phyloP scores from a whole-genome alignment of 306 rosid genomes.

The Styphnolobium japonicum region DNA sequence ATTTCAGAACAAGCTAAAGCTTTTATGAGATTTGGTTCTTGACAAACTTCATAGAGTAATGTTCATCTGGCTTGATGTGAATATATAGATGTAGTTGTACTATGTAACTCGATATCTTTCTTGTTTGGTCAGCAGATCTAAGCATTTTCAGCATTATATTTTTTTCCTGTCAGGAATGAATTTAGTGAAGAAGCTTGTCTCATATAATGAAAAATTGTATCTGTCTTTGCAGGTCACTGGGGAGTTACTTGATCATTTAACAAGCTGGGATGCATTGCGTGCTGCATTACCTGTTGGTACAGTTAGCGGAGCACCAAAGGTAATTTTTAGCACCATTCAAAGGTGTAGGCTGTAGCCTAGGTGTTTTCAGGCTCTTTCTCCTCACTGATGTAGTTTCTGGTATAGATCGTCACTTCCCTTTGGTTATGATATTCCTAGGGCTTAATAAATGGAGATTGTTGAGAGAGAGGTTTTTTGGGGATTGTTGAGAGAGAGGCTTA shows the following conservation, averaged over 20 bases:
- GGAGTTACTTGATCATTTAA: conserved; percentile 68
- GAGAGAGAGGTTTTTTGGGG: neutral
- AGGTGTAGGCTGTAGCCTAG: neutral
- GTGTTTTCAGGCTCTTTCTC: neutral
- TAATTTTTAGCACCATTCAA: conserved; percentile 13
- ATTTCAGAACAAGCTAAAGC: no score
- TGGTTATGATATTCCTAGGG: neutral
- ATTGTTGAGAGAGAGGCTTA: no score
- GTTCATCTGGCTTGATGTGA: neutral
- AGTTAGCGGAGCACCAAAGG: conserved; percentile 99
- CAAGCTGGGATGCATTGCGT: conserved; percentile 91
- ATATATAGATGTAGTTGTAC: neutral
- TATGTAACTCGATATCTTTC: neutral
- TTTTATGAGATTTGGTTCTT: no score
- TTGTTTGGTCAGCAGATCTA: neutral
- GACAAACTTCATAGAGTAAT: neutral
- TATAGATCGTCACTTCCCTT: neutral
- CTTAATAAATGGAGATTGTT: neutral
- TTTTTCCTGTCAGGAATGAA: neutral
- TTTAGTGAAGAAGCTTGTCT: neutral
- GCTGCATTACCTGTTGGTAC: conserved; percentile 96
- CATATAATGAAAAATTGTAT: neutral
- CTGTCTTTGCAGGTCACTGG: conserved; percentile 78
- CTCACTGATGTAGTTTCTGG: neutral
- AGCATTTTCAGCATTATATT: neutral